phyloP scores from a whole-genome alignment of 2,329 filamentous ascomycete species.

The Anthostomella pinea region DNA sequence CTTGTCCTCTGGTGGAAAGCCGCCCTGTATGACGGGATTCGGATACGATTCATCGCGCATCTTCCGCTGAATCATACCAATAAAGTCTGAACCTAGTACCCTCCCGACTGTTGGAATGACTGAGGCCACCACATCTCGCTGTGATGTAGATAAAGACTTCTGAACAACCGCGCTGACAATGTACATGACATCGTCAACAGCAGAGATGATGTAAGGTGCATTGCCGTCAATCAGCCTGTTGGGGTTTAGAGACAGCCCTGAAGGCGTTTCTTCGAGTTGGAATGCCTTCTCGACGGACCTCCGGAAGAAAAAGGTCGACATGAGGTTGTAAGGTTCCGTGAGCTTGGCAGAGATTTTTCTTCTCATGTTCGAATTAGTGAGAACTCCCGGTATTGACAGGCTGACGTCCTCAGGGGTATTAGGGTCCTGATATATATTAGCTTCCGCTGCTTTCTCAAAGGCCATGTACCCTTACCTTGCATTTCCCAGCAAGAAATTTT shows the following conservation, averaged over 20 bases:
- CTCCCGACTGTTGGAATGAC: slow-evolving; percentile 77
- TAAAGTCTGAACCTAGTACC: slow-evolving; percentile 83
- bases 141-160: slow-evolving; percentile 81
- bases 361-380: slow-evolving; percentile 75
- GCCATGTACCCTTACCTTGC: slow-evolving; percentile 56
- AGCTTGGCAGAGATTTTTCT: slow-evolving; percentile 76
- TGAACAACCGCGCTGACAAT: slow-evolving; percentile 92
- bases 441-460: neutral
- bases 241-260: slow-evolving; percentile 73
- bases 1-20: slow-evolving; percentile 80
- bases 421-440: slow-evolving; percentile 46
- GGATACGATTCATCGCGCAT: slow-evolving; percentile 97
- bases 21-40: slow-evolving; percentile 72
- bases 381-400: slow-evolving; percentile 67
- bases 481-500: slow-evolving; percentile 84
- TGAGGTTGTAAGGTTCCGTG: slow-evolving; percentile 77
- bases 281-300: slow-evolving; percentile 97
- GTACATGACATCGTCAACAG: slow-evolving; percentile 99
- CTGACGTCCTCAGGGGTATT: slow-evolving; percentile 50
- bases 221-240: slow-evolving; percentile 71
- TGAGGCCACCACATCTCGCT: slow-evolving; percentile 71
- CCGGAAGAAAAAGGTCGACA: slow-evolving; percentile 96
- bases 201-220: slow-evolving; percentile 87
- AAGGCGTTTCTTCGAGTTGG: slow-evolving; percentile 86
- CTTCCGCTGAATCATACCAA: slow-evolving; percentile 95